A percentile compares a stretch with the other conserved stretches of the same genome.
Evolutionary conservation across 257 asterid species (phyloP).

Genomic region (Linderniella brevidens): DNA sequence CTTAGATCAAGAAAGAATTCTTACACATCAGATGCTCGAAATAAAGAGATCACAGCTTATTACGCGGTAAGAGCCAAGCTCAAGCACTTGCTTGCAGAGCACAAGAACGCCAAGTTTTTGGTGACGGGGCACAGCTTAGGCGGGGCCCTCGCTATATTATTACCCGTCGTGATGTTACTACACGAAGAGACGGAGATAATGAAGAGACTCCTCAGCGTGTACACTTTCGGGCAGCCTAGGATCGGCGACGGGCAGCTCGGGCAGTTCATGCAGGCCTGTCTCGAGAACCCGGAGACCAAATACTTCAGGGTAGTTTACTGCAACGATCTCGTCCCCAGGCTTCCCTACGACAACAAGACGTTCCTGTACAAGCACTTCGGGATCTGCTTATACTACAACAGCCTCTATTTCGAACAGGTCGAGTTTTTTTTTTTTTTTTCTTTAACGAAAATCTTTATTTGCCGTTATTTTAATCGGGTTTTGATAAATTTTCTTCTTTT

Average conservation of each 20-base stretch:
- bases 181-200: constrained; percentile 47
- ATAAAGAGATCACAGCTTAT: constrained; percentile 49
- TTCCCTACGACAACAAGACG: constrained; percentile 73
- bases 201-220: constrained; percentile 42
- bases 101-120: constrained; percentile 53
- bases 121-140: constrained; percentile 93
- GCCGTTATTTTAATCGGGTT: too few relatives aligned
- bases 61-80: constrained; percentile 38
- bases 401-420: constrained; percentile 63
- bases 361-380: constrained; percentile 92
- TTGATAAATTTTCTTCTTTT: too few relatives aligned
- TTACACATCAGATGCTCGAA: too few relatives aligned
- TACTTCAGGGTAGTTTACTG: constrained; percentile 73
- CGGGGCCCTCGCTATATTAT: constrained; percentile 79
- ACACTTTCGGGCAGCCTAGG: constrained; percentile 93
- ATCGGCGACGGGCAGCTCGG: constrained; percentile 55
- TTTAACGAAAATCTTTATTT: too few relatives aligned
- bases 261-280: constrained; percentile 39
- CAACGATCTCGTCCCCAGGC: constrained; percentile 85
- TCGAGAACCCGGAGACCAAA: constrained; percentile 38
- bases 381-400: constrained; percentile 54
- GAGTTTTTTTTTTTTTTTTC: background rate
- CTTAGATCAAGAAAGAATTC: background rate
- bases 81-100: constrained; percentile 39
- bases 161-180: constrained; percentile 54